Percentiles rank a stretch among this genome's conserved stretches.
phyloP scores from a whole-genome alignment of 208 protist species.

The Acanthamoeba healyi region DNA sequence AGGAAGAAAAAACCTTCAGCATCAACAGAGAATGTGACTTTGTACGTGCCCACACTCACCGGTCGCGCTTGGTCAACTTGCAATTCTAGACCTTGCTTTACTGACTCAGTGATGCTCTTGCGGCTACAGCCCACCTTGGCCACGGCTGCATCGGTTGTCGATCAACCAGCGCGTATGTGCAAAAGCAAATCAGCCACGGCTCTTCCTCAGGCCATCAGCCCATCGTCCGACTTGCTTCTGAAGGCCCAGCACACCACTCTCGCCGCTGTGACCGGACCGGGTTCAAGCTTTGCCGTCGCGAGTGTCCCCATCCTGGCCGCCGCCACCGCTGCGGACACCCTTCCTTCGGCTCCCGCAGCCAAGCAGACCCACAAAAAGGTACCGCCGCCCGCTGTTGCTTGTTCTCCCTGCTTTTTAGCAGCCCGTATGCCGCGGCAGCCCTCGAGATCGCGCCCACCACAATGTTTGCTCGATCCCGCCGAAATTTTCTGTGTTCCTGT shows the following conservation, averaged over 20 bases:
- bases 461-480: background rate
- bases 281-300: no score
- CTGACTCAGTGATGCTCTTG: background rate
- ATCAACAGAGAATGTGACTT: slow-evolving; percentile 59
- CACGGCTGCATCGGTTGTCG: background rate
- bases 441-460: background rate
- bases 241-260: slow-evolving; percentile 30
- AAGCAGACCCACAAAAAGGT: background rate
- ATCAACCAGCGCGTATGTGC: background rate
- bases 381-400: no score
- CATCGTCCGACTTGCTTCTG: slow-evolving; percentile 41
- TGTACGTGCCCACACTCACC: background rate
- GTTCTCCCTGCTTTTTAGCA: background rate
- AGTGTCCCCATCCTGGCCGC: no score
- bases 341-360: background rate
- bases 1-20: slow-evolving; percentile 23
- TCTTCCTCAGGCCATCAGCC: slow-evolving; percentile 45
- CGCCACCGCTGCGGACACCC: background rate
- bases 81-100: background rate
- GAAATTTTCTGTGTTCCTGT: no score
- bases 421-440: background rate
- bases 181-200: slow-evolving; percentile 51
- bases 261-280: background rate
- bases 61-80: no score
- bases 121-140: background rate